Evolutionary conservation across 169 alveolate species (phyloP).

Genomic region (Toxoplasma gondii): DNA sequence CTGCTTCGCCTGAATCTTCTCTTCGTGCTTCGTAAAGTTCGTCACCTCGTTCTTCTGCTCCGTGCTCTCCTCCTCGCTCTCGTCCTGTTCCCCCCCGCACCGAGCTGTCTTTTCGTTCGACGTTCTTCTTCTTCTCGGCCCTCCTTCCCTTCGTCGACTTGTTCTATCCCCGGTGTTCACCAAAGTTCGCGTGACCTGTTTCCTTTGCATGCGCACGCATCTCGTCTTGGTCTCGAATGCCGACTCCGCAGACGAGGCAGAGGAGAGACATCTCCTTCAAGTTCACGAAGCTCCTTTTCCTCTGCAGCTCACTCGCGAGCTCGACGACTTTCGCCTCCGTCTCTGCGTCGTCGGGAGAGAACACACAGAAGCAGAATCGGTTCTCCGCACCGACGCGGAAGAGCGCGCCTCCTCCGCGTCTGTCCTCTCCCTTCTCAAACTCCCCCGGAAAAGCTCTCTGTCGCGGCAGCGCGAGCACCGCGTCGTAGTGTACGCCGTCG

Average conservation of each 20-base stretch:
- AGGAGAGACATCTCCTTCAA: background rate
- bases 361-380: background rate
- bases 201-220: conserved; percentile 25
- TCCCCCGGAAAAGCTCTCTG: background rate
- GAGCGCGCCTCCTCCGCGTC: background rate
- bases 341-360: conserved; percentile 15
- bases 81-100: background rate
- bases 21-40: too few species aligned
- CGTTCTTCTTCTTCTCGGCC: background rate
- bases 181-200: conserved; percentile 43
- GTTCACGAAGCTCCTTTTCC: background rate
- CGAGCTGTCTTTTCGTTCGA: too few species aligned
- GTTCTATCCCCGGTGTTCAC: background rate
- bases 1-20: too few species aligned
- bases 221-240: background rate
- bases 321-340: conserved; percentile 19
- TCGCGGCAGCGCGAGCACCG: background rate
- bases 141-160: background rate
- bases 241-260: conserved; percentile 41
- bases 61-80: background rate
- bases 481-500: conserved; percentile 54
- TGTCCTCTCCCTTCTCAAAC: background rate
- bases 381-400: background rate
- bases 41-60: too few species aligned
- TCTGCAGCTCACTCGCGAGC: conserved; percentile 13